These are phyloP conservation scores for Solanum lignicaule DNA, from an alignment of 257 asterid species.

Conservation along the genomic window DNA sequence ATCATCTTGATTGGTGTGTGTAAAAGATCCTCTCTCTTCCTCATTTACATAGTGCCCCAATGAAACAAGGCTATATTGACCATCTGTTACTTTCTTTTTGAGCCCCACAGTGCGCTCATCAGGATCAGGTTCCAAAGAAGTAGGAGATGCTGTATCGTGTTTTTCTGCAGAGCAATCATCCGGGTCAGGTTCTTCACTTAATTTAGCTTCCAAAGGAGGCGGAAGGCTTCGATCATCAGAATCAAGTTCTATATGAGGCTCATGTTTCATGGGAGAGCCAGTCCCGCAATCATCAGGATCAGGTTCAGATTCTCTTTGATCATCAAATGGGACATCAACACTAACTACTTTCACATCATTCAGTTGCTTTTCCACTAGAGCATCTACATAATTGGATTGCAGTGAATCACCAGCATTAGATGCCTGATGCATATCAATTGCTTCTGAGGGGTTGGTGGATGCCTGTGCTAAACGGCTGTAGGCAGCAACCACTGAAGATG, in stretches of 20 bases:
- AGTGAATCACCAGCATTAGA: conserved; percentile 10
- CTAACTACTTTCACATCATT: background rate
- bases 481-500: conserved; percentile 80
- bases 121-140: conserved; percentile 19
- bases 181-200: conserved; percentile 17
- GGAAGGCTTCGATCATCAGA: conserved; percentile 7
- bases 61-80: background rate
- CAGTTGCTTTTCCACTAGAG: background rate
- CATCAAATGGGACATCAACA: conserved; percentile 1
- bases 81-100: conserved; percentile 1
- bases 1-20: conserved; percentile 14
- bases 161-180: conserved; percentile 9
- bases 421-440: conserved; percentile 23
- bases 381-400: background rate
- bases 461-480: conserved; percentile 46
- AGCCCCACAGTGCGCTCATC: conserved; percentile 1
- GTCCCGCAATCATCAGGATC: conserved; percentile 22
- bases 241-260: conserved; percentile 13
- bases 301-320: conserved; percentile 12
- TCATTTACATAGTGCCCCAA: background rate
- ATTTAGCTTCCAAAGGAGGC: conserved; percentile 8
- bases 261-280: conserved; percentile 20
- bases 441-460: conserved; percentile 14
- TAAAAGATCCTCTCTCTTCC: conserved; percentile 1
- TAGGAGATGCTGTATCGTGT: background rate